Conservation (phyloP, 2,329 filamentous ascomycete genomes). For the Fusarium fujikuroi region DNA sequence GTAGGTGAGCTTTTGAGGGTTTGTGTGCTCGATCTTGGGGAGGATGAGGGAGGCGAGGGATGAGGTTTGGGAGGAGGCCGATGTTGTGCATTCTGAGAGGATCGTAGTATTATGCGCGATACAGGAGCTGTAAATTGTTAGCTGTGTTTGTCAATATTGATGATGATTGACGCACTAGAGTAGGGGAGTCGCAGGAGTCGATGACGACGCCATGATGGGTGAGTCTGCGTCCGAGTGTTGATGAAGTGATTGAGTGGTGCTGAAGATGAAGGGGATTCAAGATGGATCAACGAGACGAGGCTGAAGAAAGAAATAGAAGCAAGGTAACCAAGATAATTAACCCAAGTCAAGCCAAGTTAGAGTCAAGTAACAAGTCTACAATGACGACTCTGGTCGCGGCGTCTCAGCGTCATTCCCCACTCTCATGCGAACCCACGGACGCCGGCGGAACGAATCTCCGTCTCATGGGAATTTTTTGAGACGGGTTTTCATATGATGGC, state of each 20-base stretch:
- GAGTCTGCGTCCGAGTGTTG: not conserved
- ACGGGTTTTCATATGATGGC: slow-evolving; percentile 24
- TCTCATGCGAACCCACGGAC: slow-evolving; percentile 1
- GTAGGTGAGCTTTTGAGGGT: slow-evolving; percentile 90
- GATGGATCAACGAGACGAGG: not conserved
- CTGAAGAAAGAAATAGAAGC: slow-evolving; percentile 5
- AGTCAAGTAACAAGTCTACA: slow-evolving; percentile 20
- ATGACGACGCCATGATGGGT: slow-evolving; percentile 74
- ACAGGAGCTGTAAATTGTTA: slow-evolving; percentile 73
- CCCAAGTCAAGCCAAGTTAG: not conserved
- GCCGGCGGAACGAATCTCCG: slow-evolving; percentile 39
- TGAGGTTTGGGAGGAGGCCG: slow-evolving; percentile 83
- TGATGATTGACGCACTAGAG: slow-evolving; percentile 70
- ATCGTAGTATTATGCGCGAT: slow-evolving; percentile 95
- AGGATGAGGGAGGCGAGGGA: slow-evolving; percentile 93
- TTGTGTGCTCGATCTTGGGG: slow-evolving; percentile 87
- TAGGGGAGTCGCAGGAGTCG: slow-evolving; percentile 72
- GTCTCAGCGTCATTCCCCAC: slow-evolving; percentile 43
- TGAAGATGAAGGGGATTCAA: not conserved
- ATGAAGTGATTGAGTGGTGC: not conserved
- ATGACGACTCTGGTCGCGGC: slow-evolving; percentile 35
- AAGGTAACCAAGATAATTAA: not conserved
- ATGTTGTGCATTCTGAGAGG: slow-evolving; percentile 90
- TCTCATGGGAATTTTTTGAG: slow-evolving; percentile 38
- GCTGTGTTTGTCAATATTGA: not conserved